Conservation (phyloP, 352 stramenopile genomes). For the Albugo laibachii region DNA sequence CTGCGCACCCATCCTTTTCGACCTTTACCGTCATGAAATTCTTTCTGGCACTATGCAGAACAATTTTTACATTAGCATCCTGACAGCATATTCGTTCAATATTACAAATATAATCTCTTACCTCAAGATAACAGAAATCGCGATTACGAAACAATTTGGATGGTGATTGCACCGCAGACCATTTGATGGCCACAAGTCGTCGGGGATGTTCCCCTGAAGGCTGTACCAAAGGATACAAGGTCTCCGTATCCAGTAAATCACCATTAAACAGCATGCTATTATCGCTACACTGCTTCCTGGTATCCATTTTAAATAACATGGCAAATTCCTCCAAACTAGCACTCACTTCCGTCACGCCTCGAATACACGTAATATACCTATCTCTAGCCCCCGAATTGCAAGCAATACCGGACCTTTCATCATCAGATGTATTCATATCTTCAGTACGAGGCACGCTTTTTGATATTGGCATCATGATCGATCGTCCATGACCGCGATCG, state of each 20-base stretch:
- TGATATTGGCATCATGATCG: neutral
- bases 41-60: conserved; percentile 39
- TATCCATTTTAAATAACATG: conserved; percentile 64
- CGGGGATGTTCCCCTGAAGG: conserved; percentile 49
- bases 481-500: conserved; percentile 6
- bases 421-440: neutral
- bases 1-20: conserved; percentile 29
- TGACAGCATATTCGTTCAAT: neutral
- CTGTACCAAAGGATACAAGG: conserved; percentile 51
- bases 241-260: conserved; percentile 46
- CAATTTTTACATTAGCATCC: neutral
- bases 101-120: conserved; percentile 1
- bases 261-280: conserved; percentile 62
- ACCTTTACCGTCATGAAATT: conserved; percentile 44
- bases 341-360: conserved; percentile 42
- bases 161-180: conserved; percentile 52
- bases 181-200: conserved; percentile 65
- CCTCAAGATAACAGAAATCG: conserved; percentile 61
- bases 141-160: conserved; percentile 47
- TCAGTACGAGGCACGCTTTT: neutral
- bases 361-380: conserved; percentile 33
- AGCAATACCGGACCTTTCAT: neutral
- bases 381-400: conserved; percentile 5
- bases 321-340: conserved; percentile 71
- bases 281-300: conserved; percentile 28